phyloP scores from a whole-genome alignment of 768 basidiomycete species.

The Pholiota microspora region DNA sequence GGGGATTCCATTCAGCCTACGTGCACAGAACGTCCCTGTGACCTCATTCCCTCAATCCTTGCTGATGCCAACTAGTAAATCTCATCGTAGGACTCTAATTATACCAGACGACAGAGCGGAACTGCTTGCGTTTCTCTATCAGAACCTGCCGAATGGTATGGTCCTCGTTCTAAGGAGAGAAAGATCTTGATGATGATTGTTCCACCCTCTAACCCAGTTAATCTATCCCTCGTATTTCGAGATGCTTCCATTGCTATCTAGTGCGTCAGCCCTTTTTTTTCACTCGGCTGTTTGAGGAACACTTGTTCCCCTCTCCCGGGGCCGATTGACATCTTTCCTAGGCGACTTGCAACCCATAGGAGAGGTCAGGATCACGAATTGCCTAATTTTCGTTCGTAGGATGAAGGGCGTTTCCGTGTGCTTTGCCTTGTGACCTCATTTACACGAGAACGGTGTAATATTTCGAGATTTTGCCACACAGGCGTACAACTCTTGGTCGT shows the following conservation, averaged over 20 bases:
- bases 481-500: not conserved
- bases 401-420: not conserved
- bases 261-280: not conserved
- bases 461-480: not conserved
- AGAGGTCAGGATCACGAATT: slow-evolving; percentile 7
- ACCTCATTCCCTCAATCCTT: not conserved
- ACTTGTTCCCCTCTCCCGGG: not conserved
- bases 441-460: not conserved
- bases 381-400: not conserved
- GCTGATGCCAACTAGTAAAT: not conserved
- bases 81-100: not conserved
- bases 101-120: not conserved
- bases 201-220: not conserved
- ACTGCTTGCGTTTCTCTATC: not conserved
- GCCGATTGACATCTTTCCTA: not conserved
- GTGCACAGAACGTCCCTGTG: not conserved
- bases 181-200: not conserved
- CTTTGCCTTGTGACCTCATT: slow-evolving; percentile 6
- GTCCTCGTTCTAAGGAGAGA: not conserved
- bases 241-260: not conserved
- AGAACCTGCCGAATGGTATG: not conserved
- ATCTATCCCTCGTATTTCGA: not conserved
- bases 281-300: slow-evolving; percentile 17
- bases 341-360: not conserved
- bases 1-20: not conserved